These are phyloP conservation scores for Allantophomopsis lycopodina DNA, from an alignment of 2,329 filamentous ascomycete genomes.

Conservation along the genomic window DNA sequence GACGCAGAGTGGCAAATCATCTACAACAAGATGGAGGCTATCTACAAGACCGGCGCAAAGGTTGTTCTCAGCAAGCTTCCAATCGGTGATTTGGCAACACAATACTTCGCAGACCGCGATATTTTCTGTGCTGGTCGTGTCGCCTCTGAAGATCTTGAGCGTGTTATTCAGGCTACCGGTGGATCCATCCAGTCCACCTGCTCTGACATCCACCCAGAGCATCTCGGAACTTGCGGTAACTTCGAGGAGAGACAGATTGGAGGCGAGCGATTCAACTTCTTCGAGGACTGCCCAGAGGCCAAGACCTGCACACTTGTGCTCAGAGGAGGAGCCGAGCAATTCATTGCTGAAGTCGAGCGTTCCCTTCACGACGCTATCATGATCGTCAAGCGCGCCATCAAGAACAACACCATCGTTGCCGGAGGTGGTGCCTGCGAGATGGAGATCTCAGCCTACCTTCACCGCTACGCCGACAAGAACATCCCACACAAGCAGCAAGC, in stretches of 20 bases:
- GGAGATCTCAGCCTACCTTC: constrained; percentile 89
- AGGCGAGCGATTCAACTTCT: constrained; percentile 96
- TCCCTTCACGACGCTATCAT: constrained; percentile 98
- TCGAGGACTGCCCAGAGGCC: constrained; percentile 86
- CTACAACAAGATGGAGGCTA: constrained; percentile 95
- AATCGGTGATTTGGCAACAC: constrained; percentile 93
- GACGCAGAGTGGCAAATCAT: constrained; percentile 99
- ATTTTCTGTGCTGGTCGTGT: constrained; percentile 97
- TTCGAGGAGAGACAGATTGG: constrained; percentile 98
- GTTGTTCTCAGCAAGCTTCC: constrained; percentile 94
- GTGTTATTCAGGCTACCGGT: constrained; percentile 87
- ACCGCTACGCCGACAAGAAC: constrained; percentile 84
- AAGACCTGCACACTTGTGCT: constrained; percentile 96
- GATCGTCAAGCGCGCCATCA: constrained; percentile 97
- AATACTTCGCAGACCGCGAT: constrained; percentile 95
- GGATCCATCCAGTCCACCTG: constrained; percentile 90
- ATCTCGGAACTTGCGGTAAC: constrained; percentile 76
- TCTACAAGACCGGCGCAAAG: constrained; percentile 90
- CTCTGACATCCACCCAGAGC: constrained; percentile 80
- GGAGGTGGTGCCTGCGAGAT: constrained; percentile 93
- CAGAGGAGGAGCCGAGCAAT: constrained; percentile 93
- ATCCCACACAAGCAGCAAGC: constrained; percentile 91
- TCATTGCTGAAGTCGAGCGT: constrained; percentile 96
- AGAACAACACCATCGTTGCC: constrained; percentile 87
- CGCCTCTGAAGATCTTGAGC: constrained; percentile 82